Base-by-base conservation (phyloP, 2,329 filamentous ascomycete species). In the Trichoderma atroviride region DNA sequence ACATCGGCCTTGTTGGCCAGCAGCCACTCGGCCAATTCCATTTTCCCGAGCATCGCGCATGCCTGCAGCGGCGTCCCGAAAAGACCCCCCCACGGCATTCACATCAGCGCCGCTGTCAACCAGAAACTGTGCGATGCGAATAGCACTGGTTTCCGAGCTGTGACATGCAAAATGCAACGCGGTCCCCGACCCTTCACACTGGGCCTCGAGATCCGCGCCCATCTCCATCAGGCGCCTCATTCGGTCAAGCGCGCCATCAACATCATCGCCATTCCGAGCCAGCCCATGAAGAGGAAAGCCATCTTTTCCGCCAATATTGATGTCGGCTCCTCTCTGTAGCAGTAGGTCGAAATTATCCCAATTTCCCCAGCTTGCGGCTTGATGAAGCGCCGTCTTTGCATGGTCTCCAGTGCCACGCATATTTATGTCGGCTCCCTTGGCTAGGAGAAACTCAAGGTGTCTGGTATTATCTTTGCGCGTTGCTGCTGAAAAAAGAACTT, bases 61-160 rank as follows among this genome's bases (percentile, higher is more conserved):
- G 5, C 40, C 40, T 43, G 40, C 16, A 43, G 40, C 7, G 40
- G 16, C 7, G 16, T n/a, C 0, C 40, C 16, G 9, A n/a, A 43
- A 7, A 0, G 5, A 1, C 40, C 40, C 2, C 2, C 16, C 40
- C 7, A 3, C 16, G 16, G 2, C 7, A 7, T 43, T 43, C 16
- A 43, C 40, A 16, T n/a, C 40, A n/a, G 5, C 16, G 6, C 40
- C 40, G 7, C 3, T 43, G 7, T 43, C 40, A 43, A 43, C 7
- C 19, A 43, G 16, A 9, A 43, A n/a, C 19, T 43, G 40, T 4
- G 3, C 40, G 19, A 43, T 19, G 6, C 5, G 37, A 16, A 43
- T 19, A 43, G 2, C 1, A 1, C 2, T 16, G 16, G 37, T 14
- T 4, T 19, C 6, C 5, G 1, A 7, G 5, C 2, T 35, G 1